Evolutionary conservation across 2,329 filamentous ascomycete species (phyloP), one percentile per base, ranked within the genome.

Genomic region (Xylariaceae sp.): DNA sequence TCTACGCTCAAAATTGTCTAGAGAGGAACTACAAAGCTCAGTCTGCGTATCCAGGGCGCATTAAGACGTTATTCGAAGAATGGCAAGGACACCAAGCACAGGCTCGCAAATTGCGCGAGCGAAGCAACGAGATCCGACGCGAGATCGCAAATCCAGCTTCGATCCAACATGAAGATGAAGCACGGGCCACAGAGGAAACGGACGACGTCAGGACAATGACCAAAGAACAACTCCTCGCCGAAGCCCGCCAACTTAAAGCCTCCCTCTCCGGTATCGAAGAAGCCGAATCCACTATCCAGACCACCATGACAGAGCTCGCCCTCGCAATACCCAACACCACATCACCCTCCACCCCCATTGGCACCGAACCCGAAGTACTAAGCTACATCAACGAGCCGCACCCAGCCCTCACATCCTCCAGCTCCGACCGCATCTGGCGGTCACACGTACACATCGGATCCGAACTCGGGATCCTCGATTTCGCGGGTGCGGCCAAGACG

Each of bases 401-500:
- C 76, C 11, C 71, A 72, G 67, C 65, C 66, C 60, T 40, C 50
- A 14, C 40, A 12, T 42, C 49, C 2, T 69, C 65, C 12, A 56
- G 55, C 2, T 71, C 71, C 2, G 72, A 76, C 58, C 72, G 74
- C 51, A 72, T 80, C 6, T 86, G 80, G 80, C 79, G 83, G 40
- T 93, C 89, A 0, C 92, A 97, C 69, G 88, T 94, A 7, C 82
- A 93, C 60, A 93, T 99, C 61, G 94, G 94, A 31, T 78, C 84
- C 5, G 83, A 91, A 65, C 81, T 99, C n/a, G 86, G 87, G 33
- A 79, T 99, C n/a, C 77, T 99, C 47, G 93, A 99, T 73, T 97
- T 99, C 66, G 78, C 87, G 5, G 86, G 81, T 53, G 90, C 91
- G 5, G 87, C 87, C 2, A 84, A 82, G n/a, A 86, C 90, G 1